Conservation (phyloP, 2,329 filamentous ascomycete species). For the Cladosporium phlei region DNA sequence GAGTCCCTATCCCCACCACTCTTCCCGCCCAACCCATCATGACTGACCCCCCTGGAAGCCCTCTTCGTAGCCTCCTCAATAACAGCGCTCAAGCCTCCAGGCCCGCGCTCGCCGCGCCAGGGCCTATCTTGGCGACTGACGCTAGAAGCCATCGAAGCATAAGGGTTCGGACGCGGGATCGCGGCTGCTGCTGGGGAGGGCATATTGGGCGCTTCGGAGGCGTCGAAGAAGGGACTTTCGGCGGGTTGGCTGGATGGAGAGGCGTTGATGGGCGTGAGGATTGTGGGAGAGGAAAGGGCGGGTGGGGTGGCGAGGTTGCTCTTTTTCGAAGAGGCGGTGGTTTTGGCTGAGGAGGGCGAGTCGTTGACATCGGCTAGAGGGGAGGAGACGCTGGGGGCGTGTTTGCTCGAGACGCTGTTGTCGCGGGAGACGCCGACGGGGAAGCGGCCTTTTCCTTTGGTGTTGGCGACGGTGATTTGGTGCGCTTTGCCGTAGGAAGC, state of each 20-base stretch:
- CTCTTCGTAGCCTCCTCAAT: conserved; percentile 42
- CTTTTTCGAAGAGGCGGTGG: too few species aligned
- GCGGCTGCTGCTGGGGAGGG: conserved; percentile 14
- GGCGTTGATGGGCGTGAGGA: conserved; percentile 7
- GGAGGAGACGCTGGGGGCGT: conserved; percentile 27
- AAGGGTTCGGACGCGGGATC: conserved; percentile 30
- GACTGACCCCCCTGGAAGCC: conserved; percentile 23
- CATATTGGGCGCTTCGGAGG: conserved; percentile 22
- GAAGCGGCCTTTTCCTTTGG: conserved; percentile 30
- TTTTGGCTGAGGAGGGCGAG: conserved; percentile 26
- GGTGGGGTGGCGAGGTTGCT: conserved; percentile 19
- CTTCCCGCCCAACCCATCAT: conserved; percentile 23
- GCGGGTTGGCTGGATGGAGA: conserved; percentile 23
- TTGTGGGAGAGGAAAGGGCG: too few species aligned
- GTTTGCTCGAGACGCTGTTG: conserved; percentile 22
- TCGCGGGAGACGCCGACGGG: conserved; percentile 24
- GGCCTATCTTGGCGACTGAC: conserved; percentile 22
- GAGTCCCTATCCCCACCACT: conserved; percentile 25
- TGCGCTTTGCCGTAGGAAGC: conserved; percentile 41
- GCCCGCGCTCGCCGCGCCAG: conserved; percentile 18
- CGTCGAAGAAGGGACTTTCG: conserved; percentile 33
- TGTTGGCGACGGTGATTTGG: conserved; percentile 40
- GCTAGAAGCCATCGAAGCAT: conserved; percentile 34
- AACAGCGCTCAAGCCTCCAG: conserved; percentile 38
- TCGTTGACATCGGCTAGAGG: conserved; percentile 30